These are phyloP conservation scores for Cynara cardunculus DNA, from an alignment of 129 eudicot genomes.

Conservation along the genomic window DNA sequence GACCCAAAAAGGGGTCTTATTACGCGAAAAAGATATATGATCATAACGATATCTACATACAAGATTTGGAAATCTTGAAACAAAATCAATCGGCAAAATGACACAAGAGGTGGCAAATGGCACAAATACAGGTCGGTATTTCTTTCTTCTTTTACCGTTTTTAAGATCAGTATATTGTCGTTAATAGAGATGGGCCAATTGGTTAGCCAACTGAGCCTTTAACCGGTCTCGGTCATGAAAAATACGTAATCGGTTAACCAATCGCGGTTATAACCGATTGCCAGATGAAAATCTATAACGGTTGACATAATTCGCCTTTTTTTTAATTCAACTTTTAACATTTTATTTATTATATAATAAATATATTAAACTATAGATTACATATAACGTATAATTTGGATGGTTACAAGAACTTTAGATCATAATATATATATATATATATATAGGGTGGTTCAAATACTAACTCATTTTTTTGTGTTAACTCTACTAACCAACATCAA, in stretches of 20 bases:
- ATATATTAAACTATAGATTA: background rate
- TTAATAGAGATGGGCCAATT: background rate
- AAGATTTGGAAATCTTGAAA: background rate
- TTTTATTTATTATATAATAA: no score
- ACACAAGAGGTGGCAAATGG: constrained; percentile 16
- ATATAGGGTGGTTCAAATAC: no score
- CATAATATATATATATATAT: background rate
- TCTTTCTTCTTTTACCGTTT: background rate
- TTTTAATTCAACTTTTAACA: no score
- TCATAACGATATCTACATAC: background rate
- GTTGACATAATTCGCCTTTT: no score
- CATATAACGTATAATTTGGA: background rate
- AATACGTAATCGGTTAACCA: background rate
- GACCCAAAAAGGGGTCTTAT: background rate
- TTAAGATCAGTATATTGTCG: background rate
- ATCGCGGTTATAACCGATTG: background rate
- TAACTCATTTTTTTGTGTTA: no score
- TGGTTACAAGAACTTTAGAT: background rate
- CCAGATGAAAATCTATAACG: background rate
- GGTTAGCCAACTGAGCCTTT: background rate
- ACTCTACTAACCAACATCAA: no score
- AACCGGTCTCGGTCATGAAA: background rate
- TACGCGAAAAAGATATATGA: background rate
- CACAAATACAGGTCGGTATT: constrained; percentile 5
- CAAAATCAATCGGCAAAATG: constrained; percentile 1